These are phyloP conservation scores for Pseudogymnoascus sp. DNA, from an alignment of 2,329 filamentous ascomycete genomes.

Conservation along the genomic window DNA sequence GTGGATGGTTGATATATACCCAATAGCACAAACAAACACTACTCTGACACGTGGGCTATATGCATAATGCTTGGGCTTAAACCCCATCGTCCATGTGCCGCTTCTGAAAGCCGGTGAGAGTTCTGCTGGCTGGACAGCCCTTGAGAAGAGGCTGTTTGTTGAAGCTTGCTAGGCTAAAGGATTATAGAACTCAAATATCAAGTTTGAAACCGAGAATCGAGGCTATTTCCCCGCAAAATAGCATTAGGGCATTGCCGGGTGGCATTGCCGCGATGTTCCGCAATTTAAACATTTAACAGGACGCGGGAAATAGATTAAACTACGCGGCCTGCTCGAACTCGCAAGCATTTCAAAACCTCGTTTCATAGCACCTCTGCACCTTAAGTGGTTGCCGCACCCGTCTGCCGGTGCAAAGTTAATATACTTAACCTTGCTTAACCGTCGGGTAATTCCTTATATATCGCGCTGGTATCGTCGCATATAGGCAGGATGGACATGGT, in stretches of 20 bases:
- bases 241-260: no score
- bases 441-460: not conserved
- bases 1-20: conserved; percentile 1
- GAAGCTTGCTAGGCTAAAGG: no score
- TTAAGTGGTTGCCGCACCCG: not conserved
- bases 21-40: conserved; percentile 6
- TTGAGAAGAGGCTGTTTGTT: no score
- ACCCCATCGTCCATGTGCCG: not conserved
- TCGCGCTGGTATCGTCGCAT: not conserved
- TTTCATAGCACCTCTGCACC: not conserved
- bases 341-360: not conserved
- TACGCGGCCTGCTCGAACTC: no score
- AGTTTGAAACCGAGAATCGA: no score
- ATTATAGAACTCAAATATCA: no score
- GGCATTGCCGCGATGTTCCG: no score
- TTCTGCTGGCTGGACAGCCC: no score
- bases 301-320: no score
- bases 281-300: no score
- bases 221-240: no score
- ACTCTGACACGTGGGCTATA: not conserved
- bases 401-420: not conserved
- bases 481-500: not conserved
- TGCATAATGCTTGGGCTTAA: not conserved
- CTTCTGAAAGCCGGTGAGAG: not conserved
- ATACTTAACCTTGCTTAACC: not conserved